A percentile compares a stretch with the other conserved stretches of the same genome.
phyloP scores from a whole-genome alignment of 352 stramenopile genomes.

The Phytopythium oedochilum region DNA sequence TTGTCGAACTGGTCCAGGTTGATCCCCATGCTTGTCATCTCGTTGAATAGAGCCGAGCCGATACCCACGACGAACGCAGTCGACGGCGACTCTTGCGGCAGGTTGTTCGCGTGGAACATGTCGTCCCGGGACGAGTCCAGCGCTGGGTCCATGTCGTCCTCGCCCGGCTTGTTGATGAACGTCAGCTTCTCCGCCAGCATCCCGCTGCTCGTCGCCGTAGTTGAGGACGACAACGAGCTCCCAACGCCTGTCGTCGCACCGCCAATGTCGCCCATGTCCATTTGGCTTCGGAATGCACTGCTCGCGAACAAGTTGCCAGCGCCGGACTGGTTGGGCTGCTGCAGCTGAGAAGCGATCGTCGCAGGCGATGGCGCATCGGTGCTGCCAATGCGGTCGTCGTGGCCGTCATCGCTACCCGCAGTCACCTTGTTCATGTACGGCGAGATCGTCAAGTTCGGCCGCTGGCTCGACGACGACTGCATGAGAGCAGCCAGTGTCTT shows the following conservation, averaged over 20 bases:
- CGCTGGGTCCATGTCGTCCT: slow-evolving; percentile 26
- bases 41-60: slow-evolving; percentile 50
- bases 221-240: background rate
- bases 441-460: slow-evolving; percentile 58
- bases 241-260: background rate
- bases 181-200: slow-evolving; percentile 19
- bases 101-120: background rate
- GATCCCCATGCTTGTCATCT: slow-evolving; percentile 79
- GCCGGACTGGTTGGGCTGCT: slow-evolving; percentile 17
- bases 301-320: slow-evolving; percentile 67
- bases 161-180: slow-evolving; percentile 29
- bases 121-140: slow-evolving; percentile 7
- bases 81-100: slow-evolving; percentile 9
- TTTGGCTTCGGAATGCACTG: slow-evolving; percentile 65
- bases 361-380: background rate
- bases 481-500: slow-evolving; percentile 31
- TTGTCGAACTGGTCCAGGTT: slow-evolving; percentile 59
- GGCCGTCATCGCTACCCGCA: slow-evolving; percentile 18
- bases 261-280: slow-evolving; percentile 40
- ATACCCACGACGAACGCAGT: slow-evolving; percentile 25
- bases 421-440: slow-evolving; percentile 72
- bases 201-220: background rate
- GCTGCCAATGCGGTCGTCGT: background rate
- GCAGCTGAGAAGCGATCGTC: slow-evolving; percentile 8
- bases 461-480: slow-evolving; percentile 28